phyloP scores from a whole-genome alignment of 169 alveolate species.

The Perkinsus olseni region DNA sequence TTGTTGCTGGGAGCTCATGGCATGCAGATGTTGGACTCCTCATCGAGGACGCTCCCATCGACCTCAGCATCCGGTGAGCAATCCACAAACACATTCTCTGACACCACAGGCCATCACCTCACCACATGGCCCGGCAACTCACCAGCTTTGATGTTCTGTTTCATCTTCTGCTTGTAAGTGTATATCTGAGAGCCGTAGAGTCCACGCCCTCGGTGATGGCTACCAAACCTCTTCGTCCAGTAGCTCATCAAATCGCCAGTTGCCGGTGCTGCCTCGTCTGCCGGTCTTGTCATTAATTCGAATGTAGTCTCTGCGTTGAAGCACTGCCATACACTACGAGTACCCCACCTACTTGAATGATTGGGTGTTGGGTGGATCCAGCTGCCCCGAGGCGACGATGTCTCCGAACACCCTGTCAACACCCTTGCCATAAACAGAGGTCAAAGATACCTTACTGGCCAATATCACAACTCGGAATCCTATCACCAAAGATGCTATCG shows the following conservation, averaged over 20 bases:
- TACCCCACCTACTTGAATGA: neutral
- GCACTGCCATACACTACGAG: too few species aligned
- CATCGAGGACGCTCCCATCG: neutral
- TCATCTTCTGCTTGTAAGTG: neutral
- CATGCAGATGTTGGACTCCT: neutral
- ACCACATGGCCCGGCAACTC: neutral
- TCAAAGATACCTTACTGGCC: neutral
- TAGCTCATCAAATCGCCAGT: neutral
- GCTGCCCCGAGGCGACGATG: neutral
- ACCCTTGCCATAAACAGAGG: neutral
- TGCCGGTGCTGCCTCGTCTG: neutral
- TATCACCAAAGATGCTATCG: neutral
- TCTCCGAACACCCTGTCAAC: neutral
- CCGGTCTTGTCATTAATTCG: neutral
- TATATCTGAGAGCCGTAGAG: neutral
- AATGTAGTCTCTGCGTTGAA: neutral
- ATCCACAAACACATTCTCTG: neutral
- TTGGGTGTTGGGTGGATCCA: neutral
- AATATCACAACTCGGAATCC: neutral
- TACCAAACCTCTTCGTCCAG: neutral
- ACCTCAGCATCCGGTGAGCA: neutral
- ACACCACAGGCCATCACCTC: neutral
- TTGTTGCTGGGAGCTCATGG: neutral
- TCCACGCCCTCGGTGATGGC: neutral
- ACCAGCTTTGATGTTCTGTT: neutral